Evolutionary conservation across 2,329 filamentous ascomycete genomes (phyloP).

Genomic region (Aspergillaceae sp.): DNA sequence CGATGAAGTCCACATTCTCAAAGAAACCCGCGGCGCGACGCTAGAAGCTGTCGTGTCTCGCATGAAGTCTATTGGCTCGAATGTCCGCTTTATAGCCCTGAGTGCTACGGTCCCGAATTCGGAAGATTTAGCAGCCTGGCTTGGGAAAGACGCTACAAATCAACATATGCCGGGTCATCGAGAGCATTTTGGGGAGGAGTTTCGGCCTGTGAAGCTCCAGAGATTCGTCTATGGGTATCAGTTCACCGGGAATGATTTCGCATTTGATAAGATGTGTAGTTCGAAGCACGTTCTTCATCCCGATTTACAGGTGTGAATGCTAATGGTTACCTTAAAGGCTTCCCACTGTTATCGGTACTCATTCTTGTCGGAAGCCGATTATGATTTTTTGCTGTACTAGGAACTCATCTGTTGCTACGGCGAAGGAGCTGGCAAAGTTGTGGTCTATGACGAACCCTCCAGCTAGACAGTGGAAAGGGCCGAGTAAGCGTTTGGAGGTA

Average conservation of each 20-base stretch:
- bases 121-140: constrained; percentile 69
- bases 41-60: constrained; percentile 77
- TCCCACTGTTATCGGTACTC: constrained; percentile 55
- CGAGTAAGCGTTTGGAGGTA: constrained; percentile 45
- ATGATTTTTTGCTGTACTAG: constrained; percentile 78
- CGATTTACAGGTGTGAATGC: neutral
- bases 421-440: constrained; percentile 56
- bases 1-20: constrained; percentile 80
- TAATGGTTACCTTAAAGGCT: constrained; percentile 41
- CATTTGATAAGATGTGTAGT: constrained; percentile 63
- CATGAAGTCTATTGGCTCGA: constrained; percentile 71
- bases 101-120: constrained; percentile 81
- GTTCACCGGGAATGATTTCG: constrained; percentile 59
- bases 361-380: constrained; percentile 63
- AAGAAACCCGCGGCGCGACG: constrained; percentile 68
- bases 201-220: constrained; percentile 66
- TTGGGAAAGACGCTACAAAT: constrained; percentile 57
- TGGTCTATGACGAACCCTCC: constrained; percentile 48
- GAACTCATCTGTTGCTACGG: constrained; percentile 60
- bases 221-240: constrained; percentile 70
- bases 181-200: constrained; percentile 69
- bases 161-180: constrained; percentile 55
- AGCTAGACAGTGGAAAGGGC: constrained; percentile 56
- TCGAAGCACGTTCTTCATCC: constrained; percentile 35
- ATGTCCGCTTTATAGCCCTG: constrained; percentile 70